phyloP scores from a whole-genome alignment of 148 eudicot species.

The Amaranthus cruentus region DNA sequence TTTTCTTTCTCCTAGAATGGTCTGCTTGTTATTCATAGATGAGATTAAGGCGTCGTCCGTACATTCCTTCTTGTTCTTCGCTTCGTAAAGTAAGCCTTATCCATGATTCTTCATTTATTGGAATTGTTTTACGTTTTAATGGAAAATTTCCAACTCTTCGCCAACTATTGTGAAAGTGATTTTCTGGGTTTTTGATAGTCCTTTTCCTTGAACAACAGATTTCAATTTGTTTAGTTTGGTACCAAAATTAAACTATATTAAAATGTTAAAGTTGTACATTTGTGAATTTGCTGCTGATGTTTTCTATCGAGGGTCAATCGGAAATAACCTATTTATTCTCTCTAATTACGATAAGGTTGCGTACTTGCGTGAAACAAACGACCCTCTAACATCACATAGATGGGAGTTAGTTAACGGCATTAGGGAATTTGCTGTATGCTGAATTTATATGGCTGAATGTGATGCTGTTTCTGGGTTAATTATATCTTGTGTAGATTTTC shows the following conservation, averaged over 20 bases:
- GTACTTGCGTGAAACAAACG: no score
- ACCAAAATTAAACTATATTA: not conserved
- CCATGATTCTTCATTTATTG: not conserved
- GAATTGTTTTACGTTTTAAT: not conserved
- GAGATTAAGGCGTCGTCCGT: slow-evolving; percentile 63
- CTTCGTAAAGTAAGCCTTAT: slow-evolving; percentile 43
- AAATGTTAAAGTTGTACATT: not conserved
- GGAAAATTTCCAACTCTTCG: not conserved
- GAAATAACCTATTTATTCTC: no score
- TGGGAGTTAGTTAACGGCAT: no score
- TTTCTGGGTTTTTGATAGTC: not conserved
- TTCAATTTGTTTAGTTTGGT: not conserved
- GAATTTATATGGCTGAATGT: no score
- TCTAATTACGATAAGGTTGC: no score
- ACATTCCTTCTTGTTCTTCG: slow-evolving; percentile 59
- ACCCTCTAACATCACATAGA: no score
- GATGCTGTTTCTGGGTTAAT: no score
- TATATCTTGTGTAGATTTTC: no score
- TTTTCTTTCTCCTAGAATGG: slow-evolving; percentile 17
- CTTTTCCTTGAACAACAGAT: no score
- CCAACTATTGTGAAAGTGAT: not conserved
- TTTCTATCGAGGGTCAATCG: no score
- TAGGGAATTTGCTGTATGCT: no score
- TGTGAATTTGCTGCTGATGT: not conserved
- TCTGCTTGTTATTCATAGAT: slow-evolving; percentile 37